Base-by-base conservation (phyloP, 257 asterid genomes). In the Solanum piurae region DNA sequence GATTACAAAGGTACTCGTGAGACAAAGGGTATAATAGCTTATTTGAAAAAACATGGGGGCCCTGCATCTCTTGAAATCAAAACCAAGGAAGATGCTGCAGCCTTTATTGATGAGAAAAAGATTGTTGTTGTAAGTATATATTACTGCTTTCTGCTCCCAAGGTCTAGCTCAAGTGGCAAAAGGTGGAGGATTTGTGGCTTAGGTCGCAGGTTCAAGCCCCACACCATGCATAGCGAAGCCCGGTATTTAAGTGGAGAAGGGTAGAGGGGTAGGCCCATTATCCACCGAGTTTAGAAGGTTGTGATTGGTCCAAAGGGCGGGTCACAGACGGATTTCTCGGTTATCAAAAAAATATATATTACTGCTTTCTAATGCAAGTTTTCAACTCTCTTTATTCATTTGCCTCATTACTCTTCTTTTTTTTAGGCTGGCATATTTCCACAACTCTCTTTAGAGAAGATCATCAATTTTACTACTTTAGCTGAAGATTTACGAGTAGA, bases 1-100 rank as follows among this genome's bases (percentile, higher is more conserved):
- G 98, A 95, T 0, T 96, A 95, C 86, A 95, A 95, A 21, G 99
- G 98, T 62, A 98, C 98, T 46, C 98, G 99, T 74, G 96, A 96
- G 72, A 94, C 98, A 58, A 94, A 92, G 66, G 98, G 98, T 38
- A 95, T 96, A 66, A 94, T 91, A 69, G 83, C 92, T 3, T 96
- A 91, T 91, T 87, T 96, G 92, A 93, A 93, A 92, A 95, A 88
- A 88, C 98, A 95, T 93, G 90, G 62, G 44, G 99, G 99, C 29
- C 99, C 97, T 83, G 94, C 99, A 33, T 95, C 99, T 71, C 8
- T 88, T 88, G 98, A 94, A 88, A 94, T 95, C 83, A 95, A 92
- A 87, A 93, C 97, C 6, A 91, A 40, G 9, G 95, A 94, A 83
- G 98, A 96, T 62, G 94, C 95, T 21, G 86, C 89, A 36, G 85